Base-by-base conservation (phyloP, 2,329 filamentous ascomycete species). In the Curvularia sp. region DNA sequence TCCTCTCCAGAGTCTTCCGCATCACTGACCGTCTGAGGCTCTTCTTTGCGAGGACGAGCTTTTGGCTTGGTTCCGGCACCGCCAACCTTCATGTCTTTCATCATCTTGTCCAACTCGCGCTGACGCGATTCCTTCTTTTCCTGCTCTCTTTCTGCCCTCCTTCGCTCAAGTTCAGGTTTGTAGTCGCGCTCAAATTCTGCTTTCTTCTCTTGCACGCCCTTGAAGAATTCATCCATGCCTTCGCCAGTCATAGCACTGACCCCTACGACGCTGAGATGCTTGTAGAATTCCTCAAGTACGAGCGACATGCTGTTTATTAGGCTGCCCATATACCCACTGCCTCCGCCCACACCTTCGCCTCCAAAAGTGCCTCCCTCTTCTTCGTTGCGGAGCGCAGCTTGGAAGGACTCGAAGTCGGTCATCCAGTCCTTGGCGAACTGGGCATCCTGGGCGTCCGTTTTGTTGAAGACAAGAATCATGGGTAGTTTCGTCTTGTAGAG, bases 381-480 rank as follows among this genome's bases (percentile, higher is more conserved):
- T 72, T 98, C 95, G 26, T 86, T 81, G 49, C 87, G 86, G 46
- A 99, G 82, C 0, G 96, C 94, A 15, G 87, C 87, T 75, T 98
- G 95, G 80, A 99, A 99, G 0, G 91, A 88, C 66, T 99, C 95
- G 72, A 97, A 99, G 77, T 99, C 94, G 5, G 93, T 96, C 95
- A 99, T 99, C 95, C 96, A 99, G 75, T 98, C 93, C 80, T 94
- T 95, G 1, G 93, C 95, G 72, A 97, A 97, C 26, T 86, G 85
- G 0, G 93, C 92, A 71, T 96, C 90, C 76, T 96, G 92, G 42
- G 96, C 92, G 72, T 99, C 95, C 0, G 93, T 97, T 82, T 99
- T 99, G 83, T 99, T 99, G 84, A 99, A 98, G 10, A 99, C 95
- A 7, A 99, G 82, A 53, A 99, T 96, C 95, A 99, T 99, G 24